Base-by-base conservation (phyloP, 1,284 basidiomycete genomes). In the Volvariella surrecta region DNA sequence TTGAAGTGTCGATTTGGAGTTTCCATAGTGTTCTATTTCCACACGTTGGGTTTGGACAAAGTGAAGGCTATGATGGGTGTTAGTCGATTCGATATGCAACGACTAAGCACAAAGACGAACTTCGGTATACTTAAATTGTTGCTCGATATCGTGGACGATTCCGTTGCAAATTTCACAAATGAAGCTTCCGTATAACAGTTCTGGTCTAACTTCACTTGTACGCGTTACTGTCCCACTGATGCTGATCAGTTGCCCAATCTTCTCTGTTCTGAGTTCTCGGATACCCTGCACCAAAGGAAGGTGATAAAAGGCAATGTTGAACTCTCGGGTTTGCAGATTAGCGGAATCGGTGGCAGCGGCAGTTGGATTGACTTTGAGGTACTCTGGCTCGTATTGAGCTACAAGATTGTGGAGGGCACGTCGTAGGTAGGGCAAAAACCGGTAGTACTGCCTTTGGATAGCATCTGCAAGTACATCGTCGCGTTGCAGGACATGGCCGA, bases 111-210 rank as follows among this genome's bases (percentile, higher is more conserved):
- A 37, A 50, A 62, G 71, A 73, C 72, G 76, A 76, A 90, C 90
- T 71, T 99, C 96, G 17, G 96, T 99, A 62, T 98, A 99, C 62
- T 97, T 98, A 77, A 99, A 99, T 60, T 99, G 96, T 60, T 99
- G 96, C 60, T 99, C 96, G 42, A 99, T 85, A 54, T 98, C 94
- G 47, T 87, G 79, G n/a, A 97, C 84, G 6, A 85, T 70, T 31
- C 86, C 88, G 42, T 79, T 76, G 62, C 96, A 99, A 35, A 85
- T 74, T 58, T 89, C 84, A 58, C 96, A 99, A 39, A 86, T 81
- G 61, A 98, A 99, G 44, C 89, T 94, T 15, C 94, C 96, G 54
- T 78, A 93, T 13, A 98, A 71, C 37, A 99, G 67, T 64, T 99
- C 96, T 2, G 96, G 96, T 18, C 96, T 75, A 38, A 99, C 96